Base-by-base conservation (phyloP, 305 asterid species). In the Euphrasia arctica region DNA sequence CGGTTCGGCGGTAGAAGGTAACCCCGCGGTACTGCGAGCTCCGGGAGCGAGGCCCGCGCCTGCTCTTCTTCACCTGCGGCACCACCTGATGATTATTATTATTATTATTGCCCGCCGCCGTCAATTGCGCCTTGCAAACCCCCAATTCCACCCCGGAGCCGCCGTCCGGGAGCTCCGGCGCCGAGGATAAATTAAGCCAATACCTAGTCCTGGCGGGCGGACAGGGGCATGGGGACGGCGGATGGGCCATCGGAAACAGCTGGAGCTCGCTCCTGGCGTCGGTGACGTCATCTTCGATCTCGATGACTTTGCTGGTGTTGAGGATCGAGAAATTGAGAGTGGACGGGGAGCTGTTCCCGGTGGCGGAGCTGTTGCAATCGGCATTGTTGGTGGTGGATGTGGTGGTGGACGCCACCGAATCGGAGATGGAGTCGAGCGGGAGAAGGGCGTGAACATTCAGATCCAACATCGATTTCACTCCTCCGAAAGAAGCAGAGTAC, bases 21-120 rank as follows among this genome's bases (percentile, higher is more conserved):
- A 92, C 97, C 7, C 98, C 98, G n/a, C 97, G 85, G 66, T 89
- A 91, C 74, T 91, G 96, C 1, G 98, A 91, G 75, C 96, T 89
- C 70, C 95, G 86, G 3, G 98, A 89, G 75, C 97, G 82, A 50
- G 98, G 98, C 42, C 98, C 98, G 29, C 98, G 89, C 75, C 98
- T 68, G 69, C 97, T 89, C 86, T 89, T 91, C 89, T 85, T 89
- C 69, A 74, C 89, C 68, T 70, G 82, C 27, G 73, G 78, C 72
- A 22, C 79, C 67, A 65, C 80, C 27, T 6, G 58, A 66, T 64
- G n/a, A 11, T 39, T 61, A 52, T 25, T 25, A 25, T 25, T 25
- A 25, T 25, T 25, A 25, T 25, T 25, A 25, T 1, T 25, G 27
- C 0, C 62, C 68, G 54, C 62, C 68, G 54, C 75, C 54, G 69